These are phyloP conservation scores for Stephania cephalantha DNA, from an alignment of 164 flowering plant species.

Conservation along the genomic window DNA sequence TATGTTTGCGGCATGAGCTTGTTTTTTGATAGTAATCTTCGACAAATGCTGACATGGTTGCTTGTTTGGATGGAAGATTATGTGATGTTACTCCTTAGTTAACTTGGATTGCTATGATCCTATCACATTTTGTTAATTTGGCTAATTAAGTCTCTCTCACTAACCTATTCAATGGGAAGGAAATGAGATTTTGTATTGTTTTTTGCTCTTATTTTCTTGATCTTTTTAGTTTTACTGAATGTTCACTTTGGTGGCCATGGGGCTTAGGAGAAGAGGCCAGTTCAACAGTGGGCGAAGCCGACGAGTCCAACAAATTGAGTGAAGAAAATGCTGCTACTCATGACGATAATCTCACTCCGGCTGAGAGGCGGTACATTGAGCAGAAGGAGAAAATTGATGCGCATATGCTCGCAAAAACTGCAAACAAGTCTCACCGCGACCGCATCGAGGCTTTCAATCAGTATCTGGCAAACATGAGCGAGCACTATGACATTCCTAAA, in stretches of 20 bases:
- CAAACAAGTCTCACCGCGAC: constrained; percentile 94
- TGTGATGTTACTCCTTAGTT: not conserved
- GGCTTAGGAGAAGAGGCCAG: constrained; percentile 39
- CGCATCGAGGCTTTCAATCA: constrained; percentile 85
- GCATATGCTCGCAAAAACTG: constrained; percentile 52
- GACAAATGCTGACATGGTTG: not conserved
- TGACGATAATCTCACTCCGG: constrained; percentile 72
- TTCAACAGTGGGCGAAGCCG: constrained; percentile 26
- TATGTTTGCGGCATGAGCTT: not conserved
- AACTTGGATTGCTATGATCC: too few species aligned
- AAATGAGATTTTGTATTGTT: too few species aligned
- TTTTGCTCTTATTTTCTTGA: too few species aligned
- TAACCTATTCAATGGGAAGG: too few species aligned
- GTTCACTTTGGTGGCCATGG: constrained; percentile 8
- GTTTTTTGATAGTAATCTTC: not conserved
- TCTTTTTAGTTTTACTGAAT: not conserved
- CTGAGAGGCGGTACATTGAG: constrained; percentile 48
- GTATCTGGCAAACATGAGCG: constrained; percentile 91
- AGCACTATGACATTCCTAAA: constrained; percentile 98
- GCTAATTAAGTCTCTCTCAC: too few species aligned
- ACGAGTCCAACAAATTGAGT: constrained; percentile 25
- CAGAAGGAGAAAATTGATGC: constrained; percentile 47
- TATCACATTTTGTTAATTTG: too few species aligned
- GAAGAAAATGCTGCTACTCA: constrained; percentile 32
- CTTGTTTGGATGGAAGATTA: not conserved